phyloP scores from a whole-genome alignment of 352 stramenopile species.

The Peronosclerospora sorghi region DNA sequence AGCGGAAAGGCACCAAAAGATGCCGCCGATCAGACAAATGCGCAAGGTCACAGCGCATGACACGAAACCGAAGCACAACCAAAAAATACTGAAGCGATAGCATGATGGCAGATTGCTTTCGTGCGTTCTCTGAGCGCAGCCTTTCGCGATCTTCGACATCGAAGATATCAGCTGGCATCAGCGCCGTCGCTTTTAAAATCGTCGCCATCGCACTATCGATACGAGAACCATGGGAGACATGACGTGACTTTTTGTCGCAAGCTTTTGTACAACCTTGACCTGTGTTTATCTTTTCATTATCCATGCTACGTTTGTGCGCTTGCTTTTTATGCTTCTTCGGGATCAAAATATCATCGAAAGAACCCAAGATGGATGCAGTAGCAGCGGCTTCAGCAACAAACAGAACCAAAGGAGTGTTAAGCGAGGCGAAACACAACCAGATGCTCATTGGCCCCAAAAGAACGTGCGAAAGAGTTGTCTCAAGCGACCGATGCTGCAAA shows the following conservation, averaged over 20 bases:
- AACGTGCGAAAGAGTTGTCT: constrained; percentile 60
- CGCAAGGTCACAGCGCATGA: constrained; percentile 36
- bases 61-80: constrained; percentile 53
- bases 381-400: constrained; percentile 67
- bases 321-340: constrained; percentile 13
- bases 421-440: constrained; percentile 79
- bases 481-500: constrained; percentile 55
- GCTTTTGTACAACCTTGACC: constrained; percentile 1
- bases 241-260: constrained; percentile 1
- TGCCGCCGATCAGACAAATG: constrained; percentile 31
- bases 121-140: constrained; percentile 54
- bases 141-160: constrained; percentile 80
- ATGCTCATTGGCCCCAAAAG: constrained; percentile 61
- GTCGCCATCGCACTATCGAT: constrained; percentile 21
- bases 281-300: not conserved
- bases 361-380: constrained; percentile 61
- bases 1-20: constrained; percentile 55
- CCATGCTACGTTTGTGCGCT: constrained; percentile 2
- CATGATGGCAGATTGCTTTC: constrained; percentile 49
- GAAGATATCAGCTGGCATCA: constrained; percentile 46
- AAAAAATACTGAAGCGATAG: constrained; percentile 69
- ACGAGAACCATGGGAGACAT: constrained; percentile 3
- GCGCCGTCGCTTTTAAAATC: constrained; percentile 18
- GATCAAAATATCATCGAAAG: constrained; percentile 55
- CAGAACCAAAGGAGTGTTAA: constrained; percentile 70